Base-by-base conservation (phyloP, 1,139 yeast genomes). In the Blastobotrys capitulatus region DNA sequence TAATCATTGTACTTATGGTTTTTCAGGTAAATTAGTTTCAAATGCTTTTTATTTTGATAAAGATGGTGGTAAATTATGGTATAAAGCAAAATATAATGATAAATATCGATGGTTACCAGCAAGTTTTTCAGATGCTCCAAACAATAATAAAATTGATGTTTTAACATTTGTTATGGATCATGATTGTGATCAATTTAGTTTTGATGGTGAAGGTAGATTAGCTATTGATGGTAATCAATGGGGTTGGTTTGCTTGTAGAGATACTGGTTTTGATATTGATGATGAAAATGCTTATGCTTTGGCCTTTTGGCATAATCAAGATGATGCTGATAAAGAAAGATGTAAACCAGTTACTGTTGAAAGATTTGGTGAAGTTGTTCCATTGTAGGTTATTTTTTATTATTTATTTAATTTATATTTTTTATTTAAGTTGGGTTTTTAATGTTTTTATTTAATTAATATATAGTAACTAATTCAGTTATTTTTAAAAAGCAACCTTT, bases 211-310 rank as follows among this genome's bases (percentile, higher is more conserved):
- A 18, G 34, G 34, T 7, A 38, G 38, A 32, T 20, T 42, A 31
- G 18, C 31, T 9, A 12, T 42, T 18, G 6, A 42, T 25, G 20
- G 29, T 20, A 32, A 32, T 31, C 38, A 31, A 32, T 31, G 46
- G 38, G 46, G 46, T 8, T 42, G 38, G 38, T 42, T 34, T 18
- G 46, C 38, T 8, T 42, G 46, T 38, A 6, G 12, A 6, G 31
- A 32, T 42, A 27, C 36, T 7, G 46, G 46, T 10, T 37, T 34
- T 22, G 35, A 15, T 9, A 10, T 9, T 38, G 16, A 38, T n/a
- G 27, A 15, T 4, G 18, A 6, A 3, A 10, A 19, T 15, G 41
- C 5, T 15, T 20, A 7, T 2, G 32, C 13, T 40, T 8, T 40
- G 19, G 43, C 35, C 4, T 40, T 26, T 35, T 40, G 19, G 19